Evolutionary conservation across 148 eudicot genomes (phyloP), one percentile per base, ranked within the genome.

Genomic region (Chenopodium suecicum): DNA sequence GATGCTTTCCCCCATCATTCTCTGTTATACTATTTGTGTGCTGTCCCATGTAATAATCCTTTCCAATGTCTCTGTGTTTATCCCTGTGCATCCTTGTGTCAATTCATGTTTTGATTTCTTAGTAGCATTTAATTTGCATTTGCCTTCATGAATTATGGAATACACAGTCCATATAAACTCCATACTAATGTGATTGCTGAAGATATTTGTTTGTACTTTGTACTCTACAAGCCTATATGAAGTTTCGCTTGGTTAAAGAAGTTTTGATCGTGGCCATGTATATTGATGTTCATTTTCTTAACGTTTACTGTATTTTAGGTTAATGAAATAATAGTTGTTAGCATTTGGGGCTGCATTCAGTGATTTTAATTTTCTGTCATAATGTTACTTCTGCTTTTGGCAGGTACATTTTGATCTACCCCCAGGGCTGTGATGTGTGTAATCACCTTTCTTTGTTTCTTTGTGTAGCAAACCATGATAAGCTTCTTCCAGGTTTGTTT

Each of bases 381-480:
- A 52, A 78, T 82, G 48, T 77, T 22, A 2, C 50, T 79, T 64
- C 80, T 85, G 31, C 82, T 73, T 50, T 74, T 88, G 71, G 68
- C 88, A 95, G 98, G 98, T 93, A 95, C 83, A 95, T 95, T 81
- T 87, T 95, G 81, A 92, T 95, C 71, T 95, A 95, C 84, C 98
- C 98, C 48, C 98, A 95, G 82, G 97, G 98, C 34, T 93, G 98
- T 85, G 98, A 95, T 83, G 97, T 93, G 79, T 90, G 98, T 86
- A 95, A 95, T 79, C 98, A 95, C 85, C 97, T 95, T 65, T 95
- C 98, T 1, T 88, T 95, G 86, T 94, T 94, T 89, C 90, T 94
- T 5, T 94, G 98, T 80, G 98, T 94, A 60, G 97, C 94, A 75
- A 88, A 93, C 86, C 97, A 92, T 80, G 98, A 94, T 85, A 94